Evolutionary conservation across 2,329 filamentous ascomycete genomes (phyloP), one percentile per base, ranked within the genome.

Genomic region (Neoascochyta sp.): DNA sequence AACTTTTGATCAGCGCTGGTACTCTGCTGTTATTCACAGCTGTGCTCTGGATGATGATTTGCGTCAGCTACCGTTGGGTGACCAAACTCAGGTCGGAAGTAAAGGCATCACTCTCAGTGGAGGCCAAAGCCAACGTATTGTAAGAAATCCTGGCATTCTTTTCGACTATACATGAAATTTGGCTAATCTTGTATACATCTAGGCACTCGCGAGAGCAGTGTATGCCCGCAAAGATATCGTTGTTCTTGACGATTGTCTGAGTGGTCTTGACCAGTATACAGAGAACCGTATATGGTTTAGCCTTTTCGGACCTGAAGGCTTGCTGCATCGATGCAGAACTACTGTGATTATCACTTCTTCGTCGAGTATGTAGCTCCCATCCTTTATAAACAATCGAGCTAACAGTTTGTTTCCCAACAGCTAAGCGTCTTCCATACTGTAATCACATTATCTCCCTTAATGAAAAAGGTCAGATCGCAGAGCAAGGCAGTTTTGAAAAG

Each of bases 211-310:
- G 13, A 60, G 73, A 32, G 71, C 71, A 9, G 57, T 74, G 7
- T 76, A 75, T 46, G 64, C 71, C 12, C 63, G 67, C 24, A 65
- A 64, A 27, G 61, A 67, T 19, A 57, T 72, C 15, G 53, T 74
- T 16, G 59, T 75, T 12, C 58, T 75, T 9, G 72, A 75, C 40
- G 71, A 75, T 40, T 65, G 68, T 12, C 62, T 75, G n/a, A 71
- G 66, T 35, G 70, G 70, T 3, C 61, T 75, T 5, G 72, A 75
- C 42, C 55, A 63, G 7, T 58, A 65, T 10, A 74, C 71, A 0
- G 70, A 72, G 32, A 66, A 69, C 16, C 58, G 63, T 17, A 66
- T 74, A 9, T 73, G 71, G 47, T 59, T 69, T 36, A 62, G 56
- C 26, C 48, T 75, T 1, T 57, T 74, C 21, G 68, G 70, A 3